These are phyloP conservation scores for Candida multigemmis DNA, from an alignment of 805 yeast species.

Conservation along the genomic window DNA sequence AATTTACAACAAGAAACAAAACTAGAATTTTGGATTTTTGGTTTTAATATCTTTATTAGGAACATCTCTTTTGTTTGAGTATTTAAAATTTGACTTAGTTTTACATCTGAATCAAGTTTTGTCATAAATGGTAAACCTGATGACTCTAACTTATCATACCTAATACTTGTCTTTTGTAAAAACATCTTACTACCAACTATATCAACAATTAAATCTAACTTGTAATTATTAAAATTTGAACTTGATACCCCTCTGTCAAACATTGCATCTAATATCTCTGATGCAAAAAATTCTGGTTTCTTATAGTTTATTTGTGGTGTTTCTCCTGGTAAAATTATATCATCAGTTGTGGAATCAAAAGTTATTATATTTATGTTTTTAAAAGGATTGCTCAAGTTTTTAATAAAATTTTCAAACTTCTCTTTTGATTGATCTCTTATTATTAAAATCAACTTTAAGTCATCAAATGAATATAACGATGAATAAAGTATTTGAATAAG, in stretches of 20 bases:
- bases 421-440: slow-evolving; percentile 13
- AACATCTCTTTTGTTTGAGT: slow-evolving; percentile 22
- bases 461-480: slow-evolving; percentile 14
- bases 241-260: slow-evolving; percentile 12
- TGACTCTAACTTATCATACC: slow-evolving; percentile 18
- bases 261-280: slow-evolving; percentile 25
- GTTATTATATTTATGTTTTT: slow-evolving; percentile 17
- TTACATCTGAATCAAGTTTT: slow-evolving; percentile 5
- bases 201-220: slow-evolving; percentile 28
- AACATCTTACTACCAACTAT: slow-evolving; percentile 29
- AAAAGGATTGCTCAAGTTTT: slow-evolving; percentile 8
- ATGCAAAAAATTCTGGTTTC: slow-evolving; percentile 27
- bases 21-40: slow-evolving; percentile 21
- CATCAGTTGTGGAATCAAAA: slow-evolving; percentile 25
- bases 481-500: slow-evolving; percentile 24
- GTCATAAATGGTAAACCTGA: slow-evolving; percentile 18
- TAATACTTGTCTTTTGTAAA: slow-evolving; percentile 20
- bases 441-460: slow-evolving; percentile 20
- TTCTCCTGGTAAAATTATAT: slow-evolving; percentile 26
- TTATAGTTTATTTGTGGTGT: slow-evolving; percentile 23
- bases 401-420: slow-evolving; percentile 12
- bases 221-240: slow-evolving; percentile 14
- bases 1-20: slow-evolving; percentile 29
- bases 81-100: slow-evolving; percentile 14
- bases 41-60: slow-evolving; percentile 24